Base-by-base conservation (phyloP, 768 basidiomycete genomes). In the Suillus sp. region DNA sequence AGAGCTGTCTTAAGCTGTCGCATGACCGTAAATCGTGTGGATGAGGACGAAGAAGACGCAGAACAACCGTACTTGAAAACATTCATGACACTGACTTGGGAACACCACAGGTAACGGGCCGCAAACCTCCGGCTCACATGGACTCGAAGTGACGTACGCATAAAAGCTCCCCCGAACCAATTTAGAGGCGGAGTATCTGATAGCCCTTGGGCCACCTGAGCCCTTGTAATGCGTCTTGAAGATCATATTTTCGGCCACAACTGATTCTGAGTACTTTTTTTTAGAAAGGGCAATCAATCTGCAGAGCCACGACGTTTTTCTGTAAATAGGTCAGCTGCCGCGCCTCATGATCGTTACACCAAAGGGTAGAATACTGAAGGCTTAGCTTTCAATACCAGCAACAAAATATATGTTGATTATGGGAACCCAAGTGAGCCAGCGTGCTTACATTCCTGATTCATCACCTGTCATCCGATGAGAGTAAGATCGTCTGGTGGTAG, bases 1-100 rank as follows among this genome's bases (percentile, higher is more conserved):
- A 37, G 42, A 37, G n/a, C 34, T 54, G 42, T 32, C 50, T 18
- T 20, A 51, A 18, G 27, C 51, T 50, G 62, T 55, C 63, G 47
- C 48, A 48, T 64, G 63, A 65, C 62, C 48, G n/a, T 35, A 35
- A 56, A 48, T 56, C 56, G 62, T 63, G 61, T 54, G 61, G 64
- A 64, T 42, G 43, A 27, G 62, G 64, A 64, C 32, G 35, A 20
- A 25, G 38, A 37, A 57, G n/a, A 55, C 8, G 34, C n/a, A 55
- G n/a, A 20, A 18, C 5, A 40, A 40, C 14, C 18, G 37, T 27
- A 53, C 51, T 53, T 32, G 2, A 20, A 27, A 27, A 18, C 16
- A 51, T 51, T 20, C 2, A n/a, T 32, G 51, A 32, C 51, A 32
- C 18, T 20, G 20, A 53, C 51, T 53, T 53, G 20, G 51, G 30